phyloP scores from a whole-genome alignment of 352 stramenopile genomes.

The Globisporangium cederbergense region DNA sequence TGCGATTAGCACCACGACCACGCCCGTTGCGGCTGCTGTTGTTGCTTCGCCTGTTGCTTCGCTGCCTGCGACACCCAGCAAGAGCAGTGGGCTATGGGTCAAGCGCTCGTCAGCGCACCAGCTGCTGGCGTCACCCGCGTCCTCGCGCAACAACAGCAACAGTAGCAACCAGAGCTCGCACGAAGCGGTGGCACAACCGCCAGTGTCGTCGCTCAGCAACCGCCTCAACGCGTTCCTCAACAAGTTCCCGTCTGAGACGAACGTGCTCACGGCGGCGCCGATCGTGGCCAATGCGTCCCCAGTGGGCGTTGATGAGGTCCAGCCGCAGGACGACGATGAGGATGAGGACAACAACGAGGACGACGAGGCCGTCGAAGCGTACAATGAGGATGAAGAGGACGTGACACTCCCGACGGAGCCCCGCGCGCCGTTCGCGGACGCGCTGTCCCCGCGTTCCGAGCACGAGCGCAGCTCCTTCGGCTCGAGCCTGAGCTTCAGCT shows the following conservation, averaged over 20 bases:
- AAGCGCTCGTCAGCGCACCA: constrained; percentile 2
- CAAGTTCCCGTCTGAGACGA: constrained; percentile 46
- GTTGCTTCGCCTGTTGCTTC: background rate
- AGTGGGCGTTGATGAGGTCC: background rate
- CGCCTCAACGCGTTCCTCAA: constrained; percentile 63
- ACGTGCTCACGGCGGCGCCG: constrained; percentile 12
- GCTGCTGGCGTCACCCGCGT: background rate
- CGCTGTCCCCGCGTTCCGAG: constrained; percentile 17
- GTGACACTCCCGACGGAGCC: background rate
- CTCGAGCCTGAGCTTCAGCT: constrained; percentile 22
- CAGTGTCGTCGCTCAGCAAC: constrained; percentile 15
- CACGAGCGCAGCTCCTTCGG: constrained; percentile 6
- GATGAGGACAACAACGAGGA: constrained; percentile 8
- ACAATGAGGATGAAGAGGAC: constrained; percentile 8
- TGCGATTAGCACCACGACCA: background rate
- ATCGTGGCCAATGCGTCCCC: constrained; percentile 15
- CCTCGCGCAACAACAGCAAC: constrained; percentile 2
- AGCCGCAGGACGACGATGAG: background rate
- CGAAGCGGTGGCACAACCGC: background rate
- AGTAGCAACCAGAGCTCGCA: constrained; percentile 12
- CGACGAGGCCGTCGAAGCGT: constrained; percentile 10
- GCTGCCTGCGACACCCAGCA: background rate
- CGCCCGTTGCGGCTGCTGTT: background rate
- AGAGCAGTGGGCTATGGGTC: constrained; percentile 12
- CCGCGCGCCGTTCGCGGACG: background rate